Evolutionary conservation across 441 rosid genomes (phyloP).

Genomic region (Macaranga tanarius): DNA sequence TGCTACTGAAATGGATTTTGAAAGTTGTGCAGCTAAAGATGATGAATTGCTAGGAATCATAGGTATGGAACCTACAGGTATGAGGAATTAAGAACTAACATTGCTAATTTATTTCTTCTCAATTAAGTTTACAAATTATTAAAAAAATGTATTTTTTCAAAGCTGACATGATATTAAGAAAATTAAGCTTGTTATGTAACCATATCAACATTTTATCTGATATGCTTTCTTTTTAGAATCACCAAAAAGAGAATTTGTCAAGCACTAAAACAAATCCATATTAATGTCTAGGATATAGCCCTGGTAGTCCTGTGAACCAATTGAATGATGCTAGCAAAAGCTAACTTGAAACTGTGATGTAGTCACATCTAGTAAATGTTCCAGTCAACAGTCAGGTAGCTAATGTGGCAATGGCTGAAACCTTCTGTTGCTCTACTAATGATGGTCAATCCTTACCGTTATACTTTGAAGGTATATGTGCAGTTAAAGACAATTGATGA

Average conservation of each 20-base stretch:
- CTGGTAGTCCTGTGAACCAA: not conserved
- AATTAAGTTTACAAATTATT: not conserved
- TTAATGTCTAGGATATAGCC: not conserved
- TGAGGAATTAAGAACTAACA: not conserved
- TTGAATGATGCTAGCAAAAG: not conserved
- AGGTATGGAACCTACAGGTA: constrained; percentile 5
- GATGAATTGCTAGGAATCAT: not conserved
- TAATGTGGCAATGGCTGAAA: not conserved
- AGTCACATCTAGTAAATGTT: not conserved
- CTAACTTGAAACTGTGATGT: not conserved
- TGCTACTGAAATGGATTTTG: constrained; percentile 6
- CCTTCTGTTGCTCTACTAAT: too few species aligned
- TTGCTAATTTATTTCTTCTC: too few species aligned
- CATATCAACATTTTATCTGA: too few species aligned
- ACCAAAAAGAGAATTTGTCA: too few species aligned
- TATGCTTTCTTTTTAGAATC: too few species aligned
- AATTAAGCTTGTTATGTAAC: too few species aligned
- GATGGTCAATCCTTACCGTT: not conserved
- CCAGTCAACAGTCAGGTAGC: not conserved
- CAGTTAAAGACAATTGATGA: not conserved
- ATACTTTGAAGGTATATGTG: not conserved
- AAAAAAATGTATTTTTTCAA: not conserved
- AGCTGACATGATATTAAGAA: too few species aligned
- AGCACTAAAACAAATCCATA: too few species aligned
- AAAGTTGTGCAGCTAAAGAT: not conserved